phyloP scores from a whole-genome alignment of 1,139 yeast genomes.

The Nakaseomyces bracarensis region DNA sequence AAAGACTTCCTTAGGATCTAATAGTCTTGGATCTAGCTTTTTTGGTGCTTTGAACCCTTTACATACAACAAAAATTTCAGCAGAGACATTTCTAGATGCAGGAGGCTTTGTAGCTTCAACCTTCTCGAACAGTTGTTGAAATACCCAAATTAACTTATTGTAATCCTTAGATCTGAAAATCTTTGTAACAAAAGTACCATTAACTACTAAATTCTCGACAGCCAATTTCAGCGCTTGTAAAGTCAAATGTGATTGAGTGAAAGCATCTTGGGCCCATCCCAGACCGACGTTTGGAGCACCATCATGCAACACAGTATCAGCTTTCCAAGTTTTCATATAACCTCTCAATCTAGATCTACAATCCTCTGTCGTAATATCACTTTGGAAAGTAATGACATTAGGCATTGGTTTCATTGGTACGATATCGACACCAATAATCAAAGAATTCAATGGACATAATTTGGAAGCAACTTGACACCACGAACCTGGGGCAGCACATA shows the following conservation, averaged over 20 bases:
- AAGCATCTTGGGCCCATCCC: conserved; percentile 99
- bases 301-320: conserved; percentile 95
- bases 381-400: conserved; percentile 86
- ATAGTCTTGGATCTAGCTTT: conserved; percentile 80
- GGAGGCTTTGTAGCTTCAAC: conserved; percentile 99
- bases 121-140: conserved; percentile 87
- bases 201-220: conserved; percentile 82
- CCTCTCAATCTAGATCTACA: conserved; percentile 91
- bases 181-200: conserved; percentile 96
- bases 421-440: conserved; percentile 94
- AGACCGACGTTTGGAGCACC: conserved; percentile 99
- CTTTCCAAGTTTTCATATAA: conserved; percentile 97
- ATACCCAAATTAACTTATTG: conserved; percentile 94
- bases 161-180: conserved; percentile 96
- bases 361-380: conserved; percentile 96
- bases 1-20: conserved; percentile 89
- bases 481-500: conserved; percentile 99
- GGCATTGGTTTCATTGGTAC: conserved; percentile 95
- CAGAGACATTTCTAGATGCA: conserved; percentile 96
- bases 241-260: conserved; percentile 92
- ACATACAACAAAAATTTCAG: conserved; percentile 96
- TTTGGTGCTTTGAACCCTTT: conserved; percentile 89
- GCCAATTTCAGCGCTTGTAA: conserved; percentile 89
- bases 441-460: conserved; percentile 82
- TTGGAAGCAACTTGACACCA: conserved; percentile 99